Conservation (phyloP, 768 basidiomycete species). For the Boletus barrowsii region DNA sequence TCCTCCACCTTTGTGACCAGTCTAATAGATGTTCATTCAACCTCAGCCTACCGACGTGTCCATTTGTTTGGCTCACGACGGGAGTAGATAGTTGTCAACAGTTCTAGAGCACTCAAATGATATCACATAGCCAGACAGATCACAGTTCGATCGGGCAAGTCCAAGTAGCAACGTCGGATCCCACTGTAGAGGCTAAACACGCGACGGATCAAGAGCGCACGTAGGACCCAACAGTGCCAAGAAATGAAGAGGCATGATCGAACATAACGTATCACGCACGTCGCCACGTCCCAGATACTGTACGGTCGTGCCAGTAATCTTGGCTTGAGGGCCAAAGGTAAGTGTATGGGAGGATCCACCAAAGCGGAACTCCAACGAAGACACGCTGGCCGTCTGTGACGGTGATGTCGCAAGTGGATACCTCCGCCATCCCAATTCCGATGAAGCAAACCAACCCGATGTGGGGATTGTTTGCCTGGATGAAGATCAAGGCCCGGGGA, state of each 20-base stretch:
- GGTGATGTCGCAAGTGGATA: conserved; percentile 32
- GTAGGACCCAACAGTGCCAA: no score
- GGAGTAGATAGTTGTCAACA: not conserved
- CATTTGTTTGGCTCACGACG: no score
- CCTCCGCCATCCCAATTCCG: conserved; percentile 59
- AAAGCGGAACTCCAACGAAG: conserved; percentile 46
- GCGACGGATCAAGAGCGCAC: no score
- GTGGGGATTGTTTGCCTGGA: conserved; percentile 44
- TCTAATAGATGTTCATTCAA: not conserved
- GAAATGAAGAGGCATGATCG: no score
- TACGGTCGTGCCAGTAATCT: not conserved
- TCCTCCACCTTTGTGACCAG: not conserved
- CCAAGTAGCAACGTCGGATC: no score
- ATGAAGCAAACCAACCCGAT: conserved; percentile 57
- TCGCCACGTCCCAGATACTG: no score
- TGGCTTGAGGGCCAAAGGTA: conserved; percentile 13
- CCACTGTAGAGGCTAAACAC: no score
- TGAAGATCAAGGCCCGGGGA: conserved; percentile 48
- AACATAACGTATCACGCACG: no score
- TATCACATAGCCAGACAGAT: not conserved
- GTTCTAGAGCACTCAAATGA: not conserved
- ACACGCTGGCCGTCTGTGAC: not conserved
- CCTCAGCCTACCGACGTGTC: no score
- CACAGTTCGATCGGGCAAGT: not conserved
- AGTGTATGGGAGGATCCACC: conserved; percentile 52